Evolutionary conservation across 1,139 yeast species (phyloP).

Genomic region (Blastobotrys ciferrii): DNA sequence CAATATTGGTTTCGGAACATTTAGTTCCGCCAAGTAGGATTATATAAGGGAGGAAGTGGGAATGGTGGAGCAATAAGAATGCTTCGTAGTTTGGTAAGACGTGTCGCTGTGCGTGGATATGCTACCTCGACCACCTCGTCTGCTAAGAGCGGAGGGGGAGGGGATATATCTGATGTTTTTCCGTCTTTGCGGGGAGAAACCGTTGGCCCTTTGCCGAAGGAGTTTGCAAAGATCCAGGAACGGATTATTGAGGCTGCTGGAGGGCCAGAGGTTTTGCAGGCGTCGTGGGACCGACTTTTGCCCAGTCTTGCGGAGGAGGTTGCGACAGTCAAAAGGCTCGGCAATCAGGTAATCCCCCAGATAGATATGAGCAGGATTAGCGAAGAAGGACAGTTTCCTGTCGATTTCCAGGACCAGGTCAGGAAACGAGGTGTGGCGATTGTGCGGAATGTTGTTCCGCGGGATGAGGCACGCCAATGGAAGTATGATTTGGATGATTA

Average conservation of each 20-base stretch:
- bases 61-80: background rate
- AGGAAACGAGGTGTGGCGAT: slow-evolving; percentile 36
- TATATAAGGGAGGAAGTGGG: background rate
- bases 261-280: slow-evolving; percentile 28
- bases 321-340: slow-evolving; percentile 26
- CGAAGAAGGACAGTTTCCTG: slow-evolving; percentile 16
- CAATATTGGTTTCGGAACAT: background rate
- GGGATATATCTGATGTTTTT: slow-evolving; percentile 28
- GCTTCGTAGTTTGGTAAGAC: background rate
- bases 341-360: slow-evolving; percentile 24
- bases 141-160: too few species aligned
- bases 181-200: slow-evolving; percentile 25
- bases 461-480: slow-evolving; percentile 30
- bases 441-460: slow-evolving; percentile 35
- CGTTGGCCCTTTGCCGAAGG: slow-evolving; percentile 21
- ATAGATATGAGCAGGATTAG: slow-evolving; percentile 20
- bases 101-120: background rate
- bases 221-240: slow-evolving; percentile 31
- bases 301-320: slow-evolving; percentile 29
- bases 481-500: slow-evolving; percentile 30
- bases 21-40: background rate
- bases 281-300: slow-evolving; percentile 35
- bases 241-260: slow-evolving; percentile 26
- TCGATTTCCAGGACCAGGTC: slow-evolving; percentile 10
- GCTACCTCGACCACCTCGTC: background rate